phyloP scores from a whole-genome alignment of 495 filamentous ascomycete genomes.

The Aspergillus indologenus region DNA sequence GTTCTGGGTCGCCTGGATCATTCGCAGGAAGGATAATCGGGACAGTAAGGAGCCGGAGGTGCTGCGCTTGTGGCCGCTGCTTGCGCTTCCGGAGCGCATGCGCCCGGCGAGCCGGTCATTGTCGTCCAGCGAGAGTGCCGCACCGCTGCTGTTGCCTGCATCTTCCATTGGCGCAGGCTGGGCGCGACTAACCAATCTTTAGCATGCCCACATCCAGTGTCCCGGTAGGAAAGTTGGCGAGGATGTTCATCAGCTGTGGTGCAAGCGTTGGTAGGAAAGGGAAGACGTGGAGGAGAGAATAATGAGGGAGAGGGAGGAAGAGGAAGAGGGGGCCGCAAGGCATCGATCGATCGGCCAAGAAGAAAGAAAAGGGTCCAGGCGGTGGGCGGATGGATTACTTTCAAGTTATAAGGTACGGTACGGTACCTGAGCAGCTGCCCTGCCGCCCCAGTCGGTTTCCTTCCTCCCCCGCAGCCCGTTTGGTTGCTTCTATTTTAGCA shows the following conservation, averaged over 20 bases:
- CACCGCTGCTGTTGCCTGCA: constrained; percentile 28
- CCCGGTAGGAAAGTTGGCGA: background rate
- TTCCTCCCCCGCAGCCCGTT: too few species aligned
- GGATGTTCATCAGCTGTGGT: background rate
- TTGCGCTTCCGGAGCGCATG: constrained; percentile 38
- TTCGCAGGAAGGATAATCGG: constrained; percentile 55
- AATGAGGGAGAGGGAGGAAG: background rate
- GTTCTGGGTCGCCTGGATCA: constrained; percentile 37
- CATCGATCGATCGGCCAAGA: background rate
- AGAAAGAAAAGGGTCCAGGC: constrained; percentile 6
- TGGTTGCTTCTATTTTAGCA: too few species aligned
- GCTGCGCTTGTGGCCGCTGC: constrained; percentile 58
- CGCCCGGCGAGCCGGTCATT: constrained; percentile 30
- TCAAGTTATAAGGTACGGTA: too few species aligned
- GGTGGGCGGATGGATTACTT: constrained; percentile 1
- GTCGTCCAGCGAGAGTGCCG: constrained; percentile 26
- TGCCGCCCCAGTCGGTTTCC: too few species aligned
- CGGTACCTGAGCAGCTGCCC: too few species aligned
- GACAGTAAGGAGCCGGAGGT: constrained; percentile 60
- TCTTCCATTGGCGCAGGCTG: constrained; percentile 40
- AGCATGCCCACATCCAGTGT: constrained; percentile 26
- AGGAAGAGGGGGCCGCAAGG: too few species aligned
- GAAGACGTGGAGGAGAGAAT: background rate
- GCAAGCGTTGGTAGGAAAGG: background rate
- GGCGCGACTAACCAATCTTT: constrained; percentile 15